Conservation (phyloP, 2,329 filamentous ascomycete genomes). For the Chaetomium strumarium region DNA sequence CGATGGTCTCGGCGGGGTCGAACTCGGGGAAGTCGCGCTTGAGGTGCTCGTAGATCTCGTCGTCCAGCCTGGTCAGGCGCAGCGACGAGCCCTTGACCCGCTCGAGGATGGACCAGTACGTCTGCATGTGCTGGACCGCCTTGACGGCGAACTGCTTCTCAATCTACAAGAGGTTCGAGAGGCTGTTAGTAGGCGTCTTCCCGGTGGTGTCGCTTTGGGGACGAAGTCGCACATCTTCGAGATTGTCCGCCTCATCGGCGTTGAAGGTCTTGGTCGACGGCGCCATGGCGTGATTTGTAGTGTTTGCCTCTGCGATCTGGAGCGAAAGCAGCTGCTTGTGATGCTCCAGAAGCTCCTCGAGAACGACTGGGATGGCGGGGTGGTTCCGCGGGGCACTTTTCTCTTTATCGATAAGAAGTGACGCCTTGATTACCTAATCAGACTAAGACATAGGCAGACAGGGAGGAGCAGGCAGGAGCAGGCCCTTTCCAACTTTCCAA, state of each 20-base stretch:
- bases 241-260: conserved; percentile 49
- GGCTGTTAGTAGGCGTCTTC: background rate
- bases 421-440: background rate
- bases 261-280: conserved; percentile 53
- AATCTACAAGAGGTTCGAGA: conserved; percentile 53
- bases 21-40: conserved; percentile 87
- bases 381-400: background rate
- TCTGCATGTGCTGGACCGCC: conserved; percentile 92
- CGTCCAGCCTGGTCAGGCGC: conserved; percentile 87
- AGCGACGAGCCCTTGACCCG: conserved; percentile 82
- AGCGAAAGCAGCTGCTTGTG: too few species aligned
- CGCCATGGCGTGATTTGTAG: conserved; percentile 21
- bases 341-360: too few species aligned
- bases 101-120: conserved; percentile 95
- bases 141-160: conserved; percentile 99
- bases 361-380: background rate
- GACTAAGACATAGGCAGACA: too few species aligned
- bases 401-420: background rate
- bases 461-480: too few species aligned
- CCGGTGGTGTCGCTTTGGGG: background rate
- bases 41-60: conserved; percentile 90
- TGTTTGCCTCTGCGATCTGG: too few species aligned
- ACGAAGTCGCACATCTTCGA: conserved; percentile 46
- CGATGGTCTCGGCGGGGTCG: conserved; percentile 70
- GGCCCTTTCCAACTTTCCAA: too few species aligned